These are phyloP conservation scores for Hypoxylon sp. DNA, from an alignment of 2,329 filamentous ascomycete genomes.

Conservation along the genomic window DNA sequence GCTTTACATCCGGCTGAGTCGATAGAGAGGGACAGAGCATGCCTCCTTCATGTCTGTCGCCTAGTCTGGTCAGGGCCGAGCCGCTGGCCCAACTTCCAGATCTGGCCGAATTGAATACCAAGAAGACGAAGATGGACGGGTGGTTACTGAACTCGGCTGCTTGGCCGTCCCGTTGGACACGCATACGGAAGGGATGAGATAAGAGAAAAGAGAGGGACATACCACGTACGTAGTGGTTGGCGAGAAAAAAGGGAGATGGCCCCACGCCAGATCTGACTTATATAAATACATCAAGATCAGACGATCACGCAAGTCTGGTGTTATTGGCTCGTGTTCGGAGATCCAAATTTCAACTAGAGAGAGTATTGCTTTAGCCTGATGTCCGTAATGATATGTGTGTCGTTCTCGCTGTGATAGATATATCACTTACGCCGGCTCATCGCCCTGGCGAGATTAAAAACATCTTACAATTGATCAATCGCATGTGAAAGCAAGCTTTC, in stretches of 20 bases:
- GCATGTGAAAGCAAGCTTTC: conserved; percentile 4
- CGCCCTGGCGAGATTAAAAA: conserved; percentile 8
- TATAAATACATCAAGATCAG: conserved; percentile 32
- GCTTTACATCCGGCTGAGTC: conserved; percentile 29
- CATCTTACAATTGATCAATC: conserved; percentile 1
- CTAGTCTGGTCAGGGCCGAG: conserved; percentile 20
- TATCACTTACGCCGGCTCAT: conserved; percentile 9
- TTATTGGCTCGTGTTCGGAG: conserved; percentile 36
- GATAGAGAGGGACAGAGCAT: not conserved
- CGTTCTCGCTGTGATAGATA: conserved; percentile 13
- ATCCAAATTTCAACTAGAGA: conserved; percentile 34
- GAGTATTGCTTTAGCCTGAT: conserved; percentile 38
- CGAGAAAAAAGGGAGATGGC: conserved; percentile 32
- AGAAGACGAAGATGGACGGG: conserved; percentile 22
- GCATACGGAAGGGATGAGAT: conserved; percentile 8
- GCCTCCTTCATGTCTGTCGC: conserved; percentile 2
- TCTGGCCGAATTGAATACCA: conserved; percentile 22
- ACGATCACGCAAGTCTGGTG: conserved; percentile 34
- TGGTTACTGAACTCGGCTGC: conserved; percentile 35
- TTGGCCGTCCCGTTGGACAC: conserved; percentile 20
- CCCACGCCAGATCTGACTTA: conserved; percentile 38
- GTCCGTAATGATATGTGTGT: conserved; percentile 20
- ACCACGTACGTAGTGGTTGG: conserved; percentile 15
- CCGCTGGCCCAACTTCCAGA: conserved; percentile 35
- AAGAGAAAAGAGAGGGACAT: conserved; percentile 29